Evolutionary conservation across 2,329 filamentous ascomycete species (phyloP), one percentile per base, ranked within the genome.

Genomic region (Capronia americana): DNA sequence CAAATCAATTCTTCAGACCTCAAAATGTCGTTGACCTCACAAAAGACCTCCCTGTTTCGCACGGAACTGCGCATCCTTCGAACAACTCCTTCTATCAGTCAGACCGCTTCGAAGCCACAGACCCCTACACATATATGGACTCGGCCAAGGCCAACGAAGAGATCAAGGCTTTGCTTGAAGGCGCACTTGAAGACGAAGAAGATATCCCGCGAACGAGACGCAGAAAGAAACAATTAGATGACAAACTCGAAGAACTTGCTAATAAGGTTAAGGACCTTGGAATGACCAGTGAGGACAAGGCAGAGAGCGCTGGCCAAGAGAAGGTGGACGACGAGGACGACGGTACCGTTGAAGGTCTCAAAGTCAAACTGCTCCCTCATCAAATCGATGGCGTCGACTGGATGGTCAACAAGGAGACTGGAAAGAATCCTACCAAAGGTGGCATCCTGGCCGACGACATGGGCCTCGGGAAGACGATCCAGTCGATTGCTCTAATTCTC

Each of bases 381-480:
- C 95, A 99, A 78, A 88, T 97, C 14, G 92, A 97, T 63, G 95
- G 95, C 73, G 90, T 98, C 0, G 87, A 90, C 64, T 99, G 95
- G 94, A 97, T 99, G 92, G 90, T 87, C 63, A 91, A 93, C 66
- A 92, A 96, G 74, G 95, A 99, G 79, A 88, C 92, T 11, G 93
- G 94, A 2, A 88, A 88, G 20, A 88, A 91, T 67, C 97, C 95
- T 80, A 90, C 90, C 72, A 92, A 91, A 66, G 95, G 95, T 41
- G 95, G 95, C 20, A 96, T 99, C 69, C 85, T 99, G 41, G 95
- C 95, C 20, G 95, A 99, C 74, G 95, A 99, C 76, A 82, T 98
- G 94, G 94, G 94, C 71, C 83, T 98, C 14, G 95, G 95, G 65
- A 99, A 99, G 83, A 99, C 95, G 0, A 86, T 99, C 14, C 95